phyloP scores from a whole-genome alignment of 2,329 filamentous ascomycete species.

The Alternaria viburni region DNA sequence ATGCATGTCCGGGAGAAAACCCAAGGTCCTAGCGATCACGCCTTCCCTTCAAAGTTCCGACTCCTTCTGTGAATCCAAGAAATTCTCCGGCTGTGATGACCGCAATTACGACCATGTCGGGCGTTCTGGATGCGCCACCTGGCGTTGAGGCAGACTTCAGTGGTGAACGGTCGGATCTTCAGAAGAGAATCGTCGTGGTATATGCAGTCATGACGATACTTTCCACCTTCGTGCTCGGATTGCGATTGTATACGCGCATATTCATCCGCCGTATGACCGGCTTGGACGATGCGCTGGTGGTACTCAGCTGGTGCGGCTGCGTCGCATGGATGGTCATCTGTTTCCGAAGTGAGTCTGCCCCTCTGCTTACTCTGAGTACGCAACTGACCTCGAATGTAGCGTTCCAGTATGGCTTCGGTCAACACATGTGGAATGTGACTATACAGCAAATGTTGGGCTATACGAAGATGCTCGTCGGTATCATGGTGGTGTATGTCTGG shows the following conservation, averaged over 20 bases:
- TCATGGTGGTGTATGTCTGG: slow-evolving; percentile 28
- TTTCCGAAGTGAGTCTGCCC: slow-evolving; percentile 9
- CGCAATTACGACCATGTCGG: slow-evolving; percentile 2
- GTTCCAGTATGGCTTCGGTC: slow-evolving; percentile 26
- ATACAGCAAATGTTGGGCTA: slow-evolving; percentile 11
- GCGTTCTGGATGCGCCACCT: slow-evolving; percentile 14
- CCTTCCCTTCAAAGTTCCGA: background rate
- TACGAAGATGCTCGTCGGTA: slow-evolving; percentile 18
- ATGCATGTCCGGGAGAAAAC: background rate
- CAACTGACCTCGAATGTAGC: slow-evolving; percentile 8
- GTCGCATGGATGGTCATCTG: slow-evolving; percentile 21
- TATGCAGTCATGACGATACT: slow-evolving; percentile 18
- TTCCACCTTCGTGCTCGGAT: slow-evolving; percentile 14
- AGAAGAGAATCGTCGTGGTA: slow-evolving; percentile 16
- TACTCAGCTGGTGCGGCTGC: slow-evolving; percentile 23
- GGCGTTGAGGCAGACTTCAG: slow-evolving; percentile 13
- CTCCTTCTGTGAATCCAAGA: background rate
- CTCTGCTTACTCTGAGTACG: background rate
- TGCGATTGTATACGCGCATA: slow-evolving; percentile 25
- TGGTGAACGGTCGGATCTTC: slow-evolving; percentile 15
- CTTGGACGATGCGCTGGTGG: slow-evolving; percentile 20
- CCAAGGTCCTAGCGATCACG: background rate
- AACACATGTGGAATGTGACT: slow-evolving; percentile 27
- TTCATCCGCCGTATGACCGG: slow-evolving; percentile 16
- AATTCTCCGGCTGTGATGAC: background rate